Base-by-base conservation (phyloP, 2,329 filamentous ascomycete genomes). In the Neofusicoccum parvum region DNA sequence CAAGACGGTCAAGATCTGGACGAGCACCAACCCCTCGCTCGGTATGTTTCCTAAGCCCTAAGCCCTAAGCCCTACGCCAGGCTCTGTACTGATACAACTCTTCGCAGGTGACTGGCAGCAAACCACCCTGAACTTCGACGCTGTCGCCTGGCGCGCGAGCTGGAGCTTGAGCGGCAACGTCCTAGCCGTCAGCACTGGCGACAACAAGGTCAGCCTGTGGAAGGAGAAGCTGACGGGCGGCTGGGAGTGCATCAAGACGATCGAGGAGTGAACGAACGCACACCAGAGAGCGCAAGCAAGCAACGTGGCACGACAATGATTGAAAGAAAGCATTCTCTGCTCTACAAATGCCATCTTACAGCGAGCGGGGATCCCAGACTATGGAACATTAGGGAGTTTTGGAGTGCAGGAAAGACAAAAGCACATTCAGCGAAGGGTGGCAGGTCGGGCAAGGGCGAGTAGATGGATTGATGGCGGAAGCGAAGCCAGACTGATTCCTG, bases 91-190 rank as follows among this genome's bases (percentile, higher is more conserved):
- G 4, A 48, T 20, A 39, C 37, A 5, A 20, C 11, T n/a, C 10
- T 39, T 12, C 36, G 7, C 56, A 78, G 87, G 86, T 27, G 88
- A 92, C 73, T 99, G 95, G 95, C 88, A 89, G 66, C 89, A 87
- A 79, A 95, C 96, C 79, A 88, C 91, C 46, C 85, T 99, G 69
- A 88, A 90, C 73, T 96, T 99, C 72, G 94, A 97, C 68, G 88
- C 90, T 4, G 90, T 94, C 53, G 87, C 97, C 66, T 99, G 95
- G 95, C 89, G 95, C 65, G 95, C 97, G 51, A 97, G 92, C 84
- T 99, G 95, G 95, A 97, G 93, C 72, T 83, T 98, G 75, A 97
- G 92, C 78, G 95, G 95, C 62, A 99, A 99, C 77, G 94, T 98
- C 20, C 84, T 99, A 72, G 95, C 95, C 10, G 92, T 97, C 68